Conservation (phyloP, 257 asterid genomes). For the Eucommia ulmoides region DNA sequence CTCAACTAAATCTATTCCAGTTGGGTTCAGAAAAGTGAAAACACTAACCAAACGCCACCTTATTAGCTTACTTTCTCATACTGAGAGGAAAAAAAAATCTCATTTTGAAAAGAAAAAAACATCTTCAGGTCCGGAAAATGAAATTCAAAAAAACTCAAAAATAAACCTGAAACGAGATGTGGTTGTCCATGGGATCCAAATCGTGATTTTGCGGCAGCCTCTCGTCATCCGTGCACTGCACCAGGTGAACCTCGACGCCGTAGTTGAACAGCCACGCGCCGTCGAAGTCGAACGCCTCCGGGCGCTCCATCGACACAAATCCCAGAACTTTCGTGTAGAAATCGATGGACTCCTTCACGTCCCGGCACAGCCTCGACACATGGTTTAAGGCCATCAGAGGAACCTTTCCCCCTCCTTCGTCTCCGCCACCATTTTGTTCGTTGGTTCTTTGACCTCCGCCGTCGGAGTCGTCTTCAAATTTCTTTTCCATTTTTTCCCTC, state of each 20-base stretch:
- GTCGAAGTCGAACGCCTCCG: constrained; percentile 48
- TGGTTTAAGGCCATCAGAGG: constrained; percentile 68
- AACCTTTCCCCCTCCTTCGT: background rate
- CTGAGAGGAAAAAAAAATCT: too few relatives aligned
- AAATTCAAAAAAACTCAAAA: too few relatives aligned
- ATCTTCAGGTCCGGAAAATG: too few relatives aligned
- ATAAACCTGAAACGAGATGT: constrained; percentile 54
- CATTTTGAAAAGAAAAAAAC: too few relatives aligned
- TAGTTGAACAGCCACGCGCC: constrained; percentile 89
- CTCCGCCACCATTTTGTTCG: background rate
- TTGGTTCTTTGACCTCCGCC: too few relatives aligned
- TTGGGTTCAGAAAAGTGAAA: too few relatives aligned
- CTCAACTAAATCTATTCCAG: too few relatives aligned
- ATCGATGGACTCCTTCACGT: constrained; percentile 35
- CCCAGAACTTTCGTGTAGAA: constrained; percentile 60
- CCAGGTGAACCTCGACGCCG: constrained; percentile 64
- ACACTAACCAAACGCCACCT: too few relatives aligned
- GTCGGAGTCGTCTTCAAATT: too few relatives aligned
- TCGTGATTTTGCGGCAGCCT: constrained; percentile 26
- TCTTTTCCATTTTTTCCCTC: too few relatives aligned
- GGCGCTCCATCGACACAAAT: constrained; percentile 42
- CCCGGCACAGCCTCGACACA: constrained; percentile 52
- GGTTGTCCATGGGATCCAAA: constrained; percentile 67
- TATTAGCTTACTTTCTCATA: too few relatives aligned
- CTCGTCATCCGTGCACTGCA: constrained; percentile 34